phyloP scores from a whole-genome alignment of 73 alveolate species.

The Blepharisma japonicum region DNA sequence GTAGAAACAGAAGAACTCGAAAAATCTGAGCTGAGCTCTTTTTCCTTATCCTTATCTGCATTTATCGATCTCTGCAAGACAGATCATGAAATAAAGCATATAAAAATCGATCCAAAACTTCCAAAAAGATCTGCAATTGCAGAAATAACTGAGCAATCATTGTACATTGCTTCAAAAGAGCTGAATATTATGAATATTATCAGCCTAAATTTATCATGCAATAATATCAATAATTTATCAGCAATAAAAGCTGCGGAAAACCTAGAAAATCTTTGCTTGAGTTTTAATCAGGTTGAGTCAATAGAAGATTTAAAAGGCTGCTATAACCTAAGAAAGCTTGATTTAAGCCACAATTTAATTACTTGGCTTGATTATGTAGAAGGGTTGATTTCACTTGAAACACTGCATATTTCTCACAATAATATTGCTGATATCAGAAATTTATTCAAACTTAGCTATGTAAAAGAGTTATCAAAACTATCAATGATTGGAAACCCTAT shows the following conservation, averaged over 20 bases:
- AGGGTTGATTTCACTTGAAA: constrained; percentile 65
- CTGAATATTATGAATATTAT: constrained; percentile 41
- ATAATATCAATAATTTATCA: constrained; percentile 75
- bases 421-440: constrained; percentile 67
- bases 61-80: not conserved
- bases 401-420: constrained; percentile 80
- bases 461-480: constrained; percentile 29
- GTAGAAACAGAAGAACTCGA: not conserved
- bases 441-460: constrained; percentile 56
- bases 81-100: not conserved
- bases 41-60: not conserved
- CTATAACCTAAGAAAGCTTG: constrained; percentile 68
- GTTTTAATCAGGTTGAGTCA: constrained; percentile 82
- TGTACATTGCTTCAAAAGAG: not conserved
- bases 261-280: constrained; percentile 76
- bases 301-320: constrained; percentile 77
- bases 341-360: constrained; percentile 87
- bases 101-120: not conserved
- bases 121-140: not conserved
- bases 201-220: constrained; percentile 79
- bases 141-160: not conserved
- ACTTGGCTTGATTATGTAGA: constrained; percentile 71
- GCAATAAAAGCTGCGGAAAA: constrained; percentile 73
- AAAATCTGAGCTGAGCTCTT: not conserved
- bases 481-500: constrained; percentile 73